Evolutionary conservation across 495 filamentous ascomycete species (phyloP), one percentile per base, ranked within the genome.

Genomic region (Podospora tetraspora): DNA sequence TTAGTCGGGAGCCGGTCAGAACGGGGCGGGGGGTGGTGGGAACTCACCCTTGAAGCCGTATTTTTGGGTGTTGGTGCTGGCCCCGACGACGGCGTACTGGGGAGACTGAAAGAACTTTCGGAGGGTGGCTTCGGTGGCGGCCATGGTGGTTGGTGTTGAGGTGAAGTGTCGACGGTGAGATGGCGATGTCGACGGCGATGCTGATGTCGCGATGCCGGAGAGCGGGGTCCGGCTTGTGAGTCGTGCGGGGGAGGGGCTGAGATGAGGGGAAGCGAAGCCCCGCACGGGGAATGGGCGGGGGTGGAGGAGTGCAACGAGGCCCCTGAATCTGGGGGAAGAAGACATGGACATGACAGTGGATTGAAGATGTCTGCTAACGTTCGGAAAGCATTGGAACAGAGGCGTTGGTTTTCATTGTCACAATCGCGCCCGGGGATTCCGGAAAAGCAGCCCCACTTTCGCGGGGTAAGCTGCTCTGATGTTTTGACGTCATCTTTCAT

Each of bases 81-180:
- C 95, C 67, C 94, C 94, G 43, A 94, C 93, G 56, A 99, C 94
- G 62, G 94, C 94, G 76, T 93, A 99, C 71, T 85, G 83, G 34
- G 90, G 85, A n/a, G 91, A 90, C 24, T 85, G 84, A 83, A 99
- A 96, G 84, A 99, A 97, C 12, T 83, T 82, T 63, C 86, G 87
- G 57, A 93, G 89, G 30, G 87, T 83, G 59, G 84, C 78, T 70
- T 90, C 85, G 70, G 85, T 83, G 61, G 83, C 73, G 71, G 84
- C 82, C 66, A 75, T 78, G 19, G 60, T 68, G 61, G 64, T 25
- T 58, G 64, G 27, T 29, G 29, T 68, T 59, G 22, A 61, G 25
- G 34, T 62, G 52, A 67, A 67, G 29, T 60, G 25, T n/a, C 23
- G 61, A 13, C 16, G 27, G 16, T 32, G 25, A 32, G 61, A n/a